A percentile compares a stretch with the other conserved stretches of the same genome.
phyloP scores from a whole-genome alignment of 73 alveolate species.

The Symbiodinium natans region DNA sequence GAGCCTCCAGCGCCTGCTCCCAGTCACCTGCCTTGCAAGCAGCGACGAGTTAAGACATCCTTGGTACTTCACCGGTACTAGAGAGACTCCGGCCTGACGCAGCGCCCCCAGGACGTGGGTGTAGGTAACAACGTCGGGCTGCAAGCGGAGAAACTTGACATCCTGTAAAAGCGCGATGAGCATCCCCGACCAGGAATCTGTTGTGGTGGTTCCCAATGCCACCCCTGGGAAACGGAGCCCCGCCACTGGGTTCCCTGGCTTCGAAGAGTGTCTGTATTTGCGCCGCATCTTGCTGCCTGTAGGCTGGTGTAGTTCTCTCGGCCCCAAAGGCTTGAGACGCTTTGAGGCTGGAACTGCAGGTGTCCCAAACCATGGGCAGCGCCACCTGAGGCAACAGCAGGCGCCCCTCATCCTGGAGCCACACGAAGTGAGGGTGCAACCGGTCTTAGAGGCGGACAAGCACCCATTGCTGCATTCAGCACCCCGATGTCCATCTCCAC shows the following conservation, averaged over 20 bases:
- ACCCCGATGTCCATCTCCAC: slow-evolving; percentile 57
- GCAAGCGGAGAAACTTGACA: background rate
- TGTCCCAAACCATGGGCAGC: slow-evolving; percentile 51
- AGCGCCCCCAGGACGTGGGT: slow-evolving; percentile 69
- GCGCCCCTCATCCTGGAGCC: no score
- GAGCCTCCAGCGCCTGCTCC: slow-evolving; percentile 27
- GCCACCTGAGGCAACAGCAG: background rate
- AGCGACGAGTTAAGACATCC: background rate
- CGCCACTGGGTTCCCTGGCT: no score
- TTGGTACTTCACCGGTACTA: no score
- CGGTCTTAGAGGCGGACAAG: background rate
- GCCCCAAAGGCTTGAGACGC: background rate
- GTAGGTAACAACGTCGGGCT: slow-evolving; percentile 68
- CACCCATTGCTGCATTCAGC: slow-evolving; percentile 60
- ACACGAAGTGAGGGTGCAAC: background rate
- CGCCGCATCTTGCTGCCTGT: background rate
- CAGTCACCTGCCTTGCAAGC: slow-evolving; percentile 35
- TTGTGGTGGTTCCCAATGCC: no score
- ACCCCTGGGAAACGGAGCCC: no score
- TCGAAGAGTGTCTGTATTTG: no score
- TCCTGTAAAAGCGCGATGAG: background rate
- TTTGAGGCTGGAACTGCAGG: slow-evolving; percentile 31
- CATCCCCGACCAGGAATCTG: no score
- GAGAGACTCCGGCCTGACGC: slow-evolving; percentile 33
- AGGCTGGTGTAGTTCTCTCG: background rate